Conservation (phyloP, 23 red algal genomes). For the Porphyridium purpureum region DNA sequence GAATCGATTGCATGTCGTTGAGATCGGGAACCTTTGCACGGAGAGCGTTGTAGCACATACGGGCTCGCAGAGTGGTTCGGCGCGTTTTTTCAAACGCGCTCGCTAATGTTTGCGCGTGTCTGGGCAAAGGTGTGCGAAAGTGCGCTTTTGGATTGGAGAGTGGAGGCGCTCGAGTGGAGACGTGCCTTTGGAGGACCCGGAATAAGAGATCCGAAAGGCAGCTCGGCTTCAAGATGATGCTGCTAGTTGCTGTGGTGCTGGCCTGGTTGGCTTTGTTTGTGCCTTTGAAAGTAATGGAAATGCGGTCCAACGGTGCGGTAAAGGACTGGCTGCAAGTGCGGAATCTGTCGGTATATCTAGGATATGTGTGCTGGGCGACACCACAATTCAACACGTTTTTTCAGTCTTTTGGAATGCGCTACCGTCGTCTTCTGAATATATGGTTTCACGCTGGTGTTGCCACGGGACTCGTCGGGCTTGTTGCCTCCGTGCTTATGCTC, state of each 20-base stretch:
- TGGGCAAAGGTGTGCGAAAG: no score
- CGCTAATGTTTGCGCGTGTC: no score
- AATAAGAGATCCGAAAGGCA: no score
- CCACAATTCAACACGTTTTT: not conserved
- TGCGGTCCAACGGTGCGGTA: not conserved
- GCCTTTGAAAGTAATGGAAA: not conserved
- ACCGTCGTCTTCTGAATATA: not conserved
- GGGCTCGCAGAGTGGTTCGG: no score
- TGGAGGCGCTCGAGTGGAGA: no score
- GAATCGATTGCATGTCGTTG: no score
- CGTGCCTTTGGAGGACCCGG: no score
- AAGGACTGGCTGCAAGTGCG: not conserved
- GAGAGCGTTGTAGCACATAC: no score
- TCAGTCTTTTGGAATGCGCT: not conserved
- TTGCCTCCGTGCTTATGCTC: not conserved
- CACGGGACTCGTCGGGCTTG: not conserved
- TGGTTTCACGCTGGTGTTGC: not conserved
- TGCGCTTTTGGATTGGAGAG: no score
- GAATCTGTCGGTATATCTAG: not conserved
- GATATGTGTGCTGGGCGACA: not conserved
- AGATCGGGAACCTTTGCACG: no score
- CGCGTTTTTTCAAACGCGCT: no score
- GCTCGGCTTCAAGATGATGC: no score
- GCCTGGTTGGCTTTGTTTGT: not conserved
- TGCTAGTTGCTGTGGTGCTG: not conserved